Conservation (phyloP, 2,329 filamentous ascomycete genomes). For the Ceratocystiopsis minuta region DNA sequence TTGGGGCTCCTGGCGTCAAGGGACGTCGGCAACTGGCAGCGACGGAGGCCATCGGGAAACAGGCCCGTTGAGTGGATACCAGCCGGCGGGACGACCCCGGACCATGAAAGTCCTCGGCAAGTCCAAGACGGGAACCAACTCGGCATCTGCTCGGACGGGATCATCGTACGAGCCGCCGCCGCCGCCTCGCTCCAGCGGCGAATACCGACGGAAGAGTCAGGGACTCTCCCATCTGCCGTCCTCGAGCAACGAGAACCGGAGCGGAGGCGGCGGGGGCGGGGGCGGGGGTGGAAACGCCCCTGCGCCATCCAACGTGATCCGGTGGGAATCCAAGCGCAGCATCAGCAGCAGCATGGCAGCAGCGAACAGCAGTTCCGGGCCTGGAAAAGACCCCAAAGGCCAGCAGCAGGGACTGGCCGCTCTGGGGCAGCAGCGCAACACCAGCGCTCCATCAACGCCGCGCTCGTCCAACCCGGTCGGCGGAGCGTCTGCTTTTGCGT, state of each 20-base stretch:
- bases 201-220: constrained; percentile 38
- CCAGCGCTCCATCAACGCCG: constrained; percentile 17
- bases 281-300: constrained; percentile 1
- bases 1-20: constrained; percentile 55
- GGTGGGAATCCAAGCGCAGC: constrained; percentile 35
- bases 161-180: constrained; percentile 33
- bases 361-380: constrained; percentile 14
- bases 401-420: constrained; percentile 9
- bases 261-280: constrained; percentile 10
- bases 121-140: constrained; percentile 40
- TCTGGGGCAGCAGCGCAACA: constrained; percentile 17
- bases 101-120: constrained; percentile 77
- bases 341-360: constrained; percentile 18
- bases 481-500: constrained; percentile 83
- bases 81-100: constrained; percentile 45
- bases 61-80: constrained; percentile 45
- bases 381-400: constrained; percentile 19
- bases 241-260: constrained; percentile 5
- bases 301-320: constrained; percentile 13
- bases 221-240: constrained; percentile 7
- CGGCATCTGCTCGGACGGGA: constrained; percentile 32
- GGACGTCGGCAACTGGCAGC: constrained; percentile 25
- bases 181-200: constrained; percentile 25
- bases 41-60: constrained; percentile 37
- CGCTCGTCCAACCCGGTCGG: constrained; percentile 67